A percentile compares a stretch with the other conserved stretches of the same genome.
Evolutionary conservation across 306 rosid genomes (phyloP).

Genomic region (Comarum palustre): DNA sequence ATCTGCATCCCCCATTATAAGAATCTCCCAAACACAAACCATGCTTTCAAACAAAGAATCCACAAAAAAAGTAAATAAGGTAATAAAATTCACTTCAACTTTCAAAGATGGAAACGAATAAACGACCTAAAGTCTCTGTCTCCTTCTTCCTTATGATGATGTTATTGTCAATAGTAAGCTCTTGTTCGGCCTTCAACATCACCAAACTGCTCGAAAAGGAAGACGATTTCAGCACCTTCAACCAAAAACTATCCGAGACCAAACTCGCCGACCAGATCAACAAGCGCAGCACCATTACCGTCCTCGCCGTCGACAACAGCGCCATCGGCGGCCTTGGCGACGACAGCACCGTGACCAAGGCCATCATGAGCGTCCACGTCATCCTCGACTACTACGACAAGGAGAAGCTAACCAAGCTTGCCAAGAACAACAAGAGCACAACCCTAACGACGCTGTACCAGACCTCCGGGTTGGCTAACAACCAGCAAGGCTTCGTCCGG

Average conservation of each 20-base stretch:
- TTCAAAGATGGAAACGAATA: neutral
- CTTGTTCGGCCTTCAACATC: slow-evolving; percentile 3
- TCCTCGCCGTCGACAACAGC: slow-evolving; percentile 15
- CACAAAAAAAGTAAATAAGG: neutral
- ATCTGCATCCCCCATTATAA: neutral
- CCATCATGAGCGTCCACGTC: slow-evolving; percentile 43
- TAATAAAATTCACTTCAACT: neutral
- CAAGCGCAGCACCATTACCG: neutral
- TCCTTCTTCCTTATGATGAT: neutral
- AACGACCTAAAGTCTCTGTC: neutral
- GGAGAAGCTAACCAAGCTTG: slow-evolving; percentile 21
- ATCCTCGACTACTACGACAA: slow-evolving; percentile 45
- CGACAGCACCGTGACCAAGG: slow-evolving; percentile 31
- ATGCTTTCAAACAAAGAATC: neutral
- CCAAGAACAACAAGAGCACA: slow-evolving; percentile 3
- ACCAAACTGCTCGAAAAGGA: neutral
- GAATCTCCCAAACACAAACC: neutral
- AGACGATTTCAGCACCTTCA: neutral
- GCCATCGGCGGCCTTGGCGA: slow-evolving; percentile 50
- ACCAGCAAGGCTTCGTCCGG: slow-evolving; percentile 43
- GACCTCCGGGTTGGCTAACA: slow-evolving; percentile 31
- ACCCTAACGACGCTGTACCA: slow-evolving; percentile 43
- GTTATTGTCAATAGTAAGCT: neutral
- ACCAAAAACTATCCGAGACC: neutral
- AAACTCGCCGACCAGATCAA: slow-evolving; percentile 4